Evolutionary conservation across 2,329 filamentous ascomycete genomes (phyloP).

Genomic region (Aspergillus carbonarius): DNA sequence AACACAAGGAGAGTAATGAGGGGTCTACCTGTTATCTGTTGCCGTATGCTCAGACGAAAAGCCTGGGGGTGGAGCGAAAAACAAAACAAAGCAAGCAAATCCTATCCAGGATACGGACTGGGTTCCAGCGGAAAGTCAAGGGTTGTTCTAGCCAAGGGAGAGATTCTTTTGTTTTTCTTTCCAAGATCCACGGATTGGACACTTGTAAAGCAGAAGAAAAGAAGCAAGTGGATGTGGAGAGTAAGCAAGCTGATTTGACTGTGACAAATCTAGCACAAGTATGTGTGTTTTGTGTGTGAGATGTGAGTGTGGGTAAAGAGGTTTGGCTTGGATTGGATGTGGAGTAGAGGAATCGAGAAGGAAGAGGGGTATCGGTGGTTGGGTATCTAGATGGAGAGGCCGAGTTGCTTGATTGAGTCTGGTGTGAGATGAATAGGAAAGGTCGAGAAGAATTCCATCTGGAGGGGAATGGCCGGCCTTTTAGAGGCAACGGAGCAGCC

Average conservation of each 20-base stretch:
- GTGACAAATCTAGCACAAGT: conserved; percentile 22
- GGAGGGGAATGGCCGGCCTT: conserved; percentile 16
- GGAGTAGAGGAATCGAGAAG: conserved; percentile 1
- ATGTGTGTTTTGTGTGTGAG: conserved; percentile 5
- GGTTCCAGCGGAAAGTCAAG: conserved; percentile 28
- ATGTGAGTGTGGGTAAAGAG: neutral
- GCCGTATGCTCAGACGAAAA: conserved; percentile 24
- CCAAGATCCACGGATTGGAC: conserved; percentile 21
- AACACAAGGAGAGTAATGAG: conserved; percentile 31
- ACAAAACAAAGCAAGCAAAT: conserved; percentile 32
- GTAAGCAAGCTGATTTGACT: conserved; percentile 19
- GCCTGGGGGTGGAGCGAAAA: conserved; percentile 28
- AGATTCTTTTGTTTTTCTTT: conserved; percentile 10
- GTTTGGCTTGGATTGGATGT: neutral
- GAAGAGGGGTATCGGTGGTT: conserved; percentile 6
- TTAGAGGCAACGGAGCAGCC: conserved; percentile 12
- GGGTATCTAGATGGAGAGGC: conserved; percentile 6
- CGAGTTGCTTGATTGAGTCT: conserved; percentile 14
- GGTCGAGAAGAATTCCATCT: conserved; percentile 8
- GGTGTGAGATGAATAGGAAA: conserved; percentile 14
- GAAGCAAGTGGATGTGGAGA: conserved; percentile 6
- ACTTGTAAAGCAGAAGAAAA: conserved; percentile 14
- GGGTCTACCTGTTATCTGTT: conserved; percentile 45
- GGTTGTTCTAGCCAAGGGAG: conserved; percentile 25
- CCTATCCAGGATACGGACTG: conserved; percentile 33